phyloP scores from a whole-genome alignment of 2,329 filamentous ascomycete genomes.

The Ciborinia camelliae region DNA sequence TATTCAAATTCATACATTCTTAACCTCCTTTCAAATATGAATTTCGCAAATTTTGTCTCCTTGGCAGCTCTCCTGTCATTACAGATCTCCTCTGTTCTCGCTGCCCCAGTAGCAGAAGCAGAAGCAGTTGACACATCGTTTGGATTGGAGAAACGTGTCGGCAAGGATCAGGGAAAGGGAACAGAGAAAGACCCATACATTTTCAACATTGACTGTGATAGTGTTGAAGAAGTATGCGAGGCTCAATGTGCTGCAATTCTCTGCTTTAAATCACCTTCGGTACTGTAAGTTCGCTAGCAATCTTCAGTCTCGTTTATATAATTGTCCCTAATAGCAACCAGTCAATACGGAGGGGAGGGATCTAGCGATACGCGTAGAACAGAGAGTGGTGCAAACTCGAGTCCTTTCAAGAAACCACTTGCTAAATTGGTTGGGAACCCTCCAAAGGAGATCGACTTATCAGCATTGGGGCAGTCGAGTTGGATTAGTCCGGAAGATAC shows the following conservation, averaged over 20 bases:
- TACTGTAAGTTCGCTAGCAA: neutral
- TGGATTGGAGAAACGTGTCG: neutral
- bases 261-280: constrained; percentile 10
- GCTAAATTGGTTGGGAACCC: neutral
- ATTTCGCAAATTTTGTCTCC: neutral
- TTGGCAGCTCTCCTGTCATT: constrained; percentile 4
- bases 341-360: constrained; percentile 1
- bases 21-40: neutral
- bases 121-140: neutral
- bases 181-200: constrained; percentile 5
- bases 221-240: constrained; percentile 15
- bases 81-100: neutral
- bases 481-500: constrained; percentile 15
- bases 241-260: constrained; percentile 17
- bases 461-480: neutral
- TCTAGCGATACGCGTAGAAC: neutral
- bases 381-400: neutral
- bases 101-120: constrained; percentile 10
- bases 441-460: neutral
- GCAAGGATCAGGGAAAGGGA: neutral
- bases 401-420: neutral
- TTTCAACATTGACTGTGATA: constrained; percentile 6
- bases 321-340: neutral
- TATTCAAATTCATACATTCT: neutral
- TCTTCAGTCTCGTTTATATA: no score